These are phyloP conservation scores for Solanum hybrid DNA, from an alignment of 305 asterid species.

Conservation along the genomic window DNA sequence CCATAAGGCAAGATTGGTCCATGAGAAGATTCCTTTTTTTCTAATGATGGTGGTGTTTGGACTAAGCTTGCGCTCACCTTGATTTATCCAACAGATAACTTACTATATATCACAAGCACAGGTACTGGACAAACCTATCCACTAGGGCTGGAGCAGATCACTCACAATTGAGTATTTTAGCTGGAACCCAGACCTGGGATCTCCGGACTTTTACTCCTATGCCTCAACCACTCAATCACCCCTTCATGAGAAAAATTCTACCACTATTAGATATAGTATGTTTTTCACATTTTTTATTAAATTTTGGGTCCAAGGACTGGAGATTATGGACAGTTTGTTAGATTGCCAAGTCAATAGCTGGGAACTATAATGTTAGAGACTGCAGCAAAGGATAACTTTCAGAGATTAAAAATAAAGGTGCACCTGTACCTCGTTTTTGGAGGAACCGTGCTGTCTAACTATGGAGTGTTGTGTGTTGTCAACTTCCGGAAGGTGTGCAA, in stretches of 20 bases:
- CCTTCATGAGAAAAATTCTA: background rate
- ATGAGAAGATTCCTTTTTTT: background rate
- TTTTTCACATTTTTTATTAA: background rate
- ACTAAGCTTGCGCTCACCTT: background rate
- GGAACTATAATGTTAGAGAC: background rate
- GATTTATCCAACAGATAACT: background rate
- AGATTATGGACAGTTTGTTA: conserved; percentile 1
- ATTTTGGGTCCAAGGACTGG: conserved; percentile 2
- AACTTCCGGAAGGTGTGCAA: conserved; percentile 81
- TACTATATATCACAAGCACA: background rate
- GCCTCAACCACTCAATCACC: background rate
- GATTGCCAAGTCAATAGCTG: background rate
- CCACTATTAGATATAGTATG: background rate
- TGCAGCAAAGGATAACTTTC: conserved; percentile 7
- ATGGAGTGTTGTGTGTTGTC: conserved; percentile 60
- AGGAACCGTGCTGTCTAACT: conserved; percentile 63
- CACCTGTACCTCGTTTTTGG: conserved; percentile 51
- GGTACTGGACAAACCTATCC: background rate
- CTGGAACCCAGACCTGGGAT: background rate
- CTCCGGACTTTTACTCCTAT: background rate
- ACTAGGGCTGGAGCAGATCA: background rate
- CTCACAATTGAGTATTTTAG: background rate
- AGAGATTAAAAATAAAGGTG: conserved; percentile 7
- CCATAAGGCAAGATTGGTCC: background rate
- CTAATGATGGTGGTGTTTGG: background rate